Evolutionary conservation across 768 basidiomycete genomes (phyloP), one percentile per base, ranked within the genome.

Genomic region (Boletus rubropictus): DNA sequence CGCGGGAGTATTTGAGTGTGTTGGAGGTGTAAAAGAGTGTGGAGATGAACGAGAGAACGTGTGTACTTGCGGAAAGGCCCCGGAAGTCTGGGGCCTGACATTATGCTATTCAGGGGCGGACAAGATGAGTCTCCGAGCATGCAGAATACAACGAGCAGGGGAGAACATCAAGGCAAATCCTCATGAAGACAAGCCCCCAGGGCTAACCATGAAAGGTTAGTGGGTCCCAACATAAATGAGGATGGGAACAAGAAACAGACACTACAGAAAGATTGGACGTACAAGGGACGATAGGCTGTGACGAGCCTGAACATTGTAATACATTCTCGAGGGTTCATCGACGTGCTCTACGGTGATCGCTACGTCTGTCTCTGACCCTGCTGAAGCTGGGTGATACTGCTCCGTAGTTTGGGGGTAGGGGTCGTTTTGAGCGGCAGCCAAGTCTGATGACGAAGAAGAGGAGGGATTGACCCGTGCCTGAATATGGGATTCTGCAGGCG

Each of bases 261-360:
- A 18, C 5, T 7, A 43, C 7, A 21, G 15, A 32, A 33, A 24
- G 14, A 25, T 21, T 39, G 31, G 12, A 64, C 63, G 51, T 24
- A 64, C 63, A 2, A 64, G 50, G 0, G 62, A 59, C n/a, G 64
- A 52, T n/a, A 55, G 12, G 14, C 55, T 58, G 33, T 33, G 57
- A 36, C 38, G 49, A 10, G 46, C 46, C n/a, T 45, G 64, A 11
- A 36, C 24, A 24, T 48, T 37, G 39, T 55, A 55, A 35, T 53
- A 57, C 18, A 49, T 31, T 15, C 35, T n/a, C 15, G 44, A n/a
- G 8, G 53, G 32, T 39, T 50, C 44, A 2, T 49, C 20, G 20
- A 51, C 42, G 10, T 52, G 58, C n/a, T 54, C 52, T 9, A 60
- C 51, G 11, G 44, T 54, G 32, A 51, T 63, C 18, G 42, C 60